Evolutionary conservation across 1,284 basidiomycete genomes (phyloP), one percentile per base, ranked within the genome.

Genomic region (Ganoderma meredithae): DNA sequence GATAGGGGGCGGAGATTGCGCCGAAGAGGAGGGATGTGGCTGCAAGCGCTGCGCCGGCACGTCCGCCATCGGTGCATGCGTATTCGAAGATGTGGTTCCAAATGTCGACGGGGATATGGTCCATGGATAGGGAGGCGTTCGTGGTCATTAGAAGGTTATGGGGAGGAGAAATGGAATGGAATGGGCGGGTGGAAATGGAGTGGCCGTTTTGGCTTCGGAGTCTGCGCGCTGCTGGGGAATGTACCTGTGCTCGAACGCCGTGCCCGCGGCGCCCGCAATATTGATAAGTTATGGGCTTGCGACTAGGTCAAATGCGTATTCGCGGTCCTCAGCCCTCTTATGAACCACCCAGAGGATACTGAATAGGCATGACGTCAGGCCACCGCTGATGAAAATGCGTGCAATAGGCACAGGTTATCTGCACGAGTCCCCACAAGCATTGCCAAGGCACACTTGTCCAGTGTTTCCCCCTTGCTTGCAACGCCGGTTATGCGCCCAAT

Each of bases 11-110:
- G 27, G 69, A 63, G 33, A 55, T 41, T 19, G 59, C 7, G 39
- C 63, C 62, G 58, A 72, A n/a, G 63, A 62, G 31, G 22, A 43
- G 41, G 62, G 69, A 72, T 7, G 64, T 68, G 41, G 33, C 61
- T 9, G 71, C 65, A 44, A 72, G 67, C 6, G 68, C 40, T 4
- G 33, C 52, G 19, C 62, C 62, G n/a, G 67, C 65, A n/a, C 33
- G 60, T 5, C 66, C 68, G 36, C 69, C 69, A 44, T 70, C 71
- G 15, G 60, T 47, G 47, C 69, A 72, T 5, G 69, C 69, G 44
- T 58, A 59, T 25, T 40, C 25, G 41, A 72, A 67, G 68, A 70
- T 67, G 47, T 40, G 7, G 27, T 52, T 41, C 44, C 33, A 39
- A 47, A 62, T 52, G 19, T 47, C 44, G 47, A 39, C 7, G 31